These are phyloP conservation scores for Termitomyces sp. DNA, from an alignment of 768 basidiomycete species.

Conservation along the genomic window DNA sequence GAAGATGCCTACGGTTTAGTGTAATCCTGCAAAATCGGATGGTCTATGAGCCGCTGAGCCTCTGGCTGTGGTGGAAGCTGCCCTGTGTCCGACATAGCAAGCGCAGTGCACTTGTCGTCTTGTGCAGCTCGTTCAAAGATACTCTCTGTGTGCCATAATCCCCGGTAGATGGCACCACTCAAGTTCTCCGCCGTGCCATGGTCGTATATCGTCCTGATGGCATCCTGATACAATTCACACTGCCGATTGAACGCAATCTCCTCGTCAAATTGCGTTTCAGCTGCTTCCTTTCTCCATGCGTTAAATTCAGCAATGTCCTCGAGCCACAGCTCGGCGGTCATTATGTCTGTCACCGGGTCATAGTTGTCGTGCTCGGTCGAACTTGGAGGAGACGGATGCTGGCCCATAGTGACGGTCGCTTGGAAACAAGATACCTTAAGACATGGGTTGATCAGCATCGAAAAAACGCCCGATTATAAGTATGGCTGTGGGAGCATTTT, in stretches of 20 bases:
- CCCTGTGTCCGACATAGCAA: neutral
- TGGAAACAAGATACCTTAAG: neutral
- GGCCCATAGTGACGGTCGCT: constrained; percentile 2
- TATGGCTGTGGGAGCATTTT: neutral
- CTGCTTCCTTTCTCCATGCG: too few relatives aligned
- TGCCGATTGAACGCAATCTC: constrained; percentile 14
- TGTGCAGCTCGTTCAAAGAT: constrained; percentile 9
- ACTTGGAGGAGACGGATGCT: neutral
- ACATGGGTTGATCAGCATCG: neutral
- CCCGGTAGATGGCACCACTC: constrained; percentile 8
- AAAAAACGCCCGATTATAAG: neutral
- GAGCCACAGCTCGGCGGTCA: constrained; percentile 1
- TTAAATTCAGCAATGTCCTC: constrained; percentile 8
- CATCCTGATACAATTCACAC: constrained; percentile 1
- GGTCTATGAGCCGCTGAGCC: constrained; percentile 11
- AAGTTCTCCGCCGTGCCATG: constrained; percentile 8
- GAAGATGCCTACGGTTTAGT: too few relatives aligned
- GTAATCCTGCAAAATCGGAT: neutral
- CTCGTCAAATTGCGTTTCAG: constrained; percentile 12
- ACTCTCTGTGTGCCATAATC: constrained; percentile 1
- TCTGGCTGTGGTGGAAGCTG: constrained; percentile 6
- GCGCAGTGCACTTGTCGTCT: constrained; percentile 14
- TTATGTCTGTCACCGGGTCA: neutral
- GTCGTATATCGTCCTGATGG: constrained; percentile 4
- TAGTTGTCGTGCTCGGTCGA: neutral